phyloP scores from a whole-genome alignment of 805 yeast genomes.

The Yamadazyma ubonensis region DNA sequence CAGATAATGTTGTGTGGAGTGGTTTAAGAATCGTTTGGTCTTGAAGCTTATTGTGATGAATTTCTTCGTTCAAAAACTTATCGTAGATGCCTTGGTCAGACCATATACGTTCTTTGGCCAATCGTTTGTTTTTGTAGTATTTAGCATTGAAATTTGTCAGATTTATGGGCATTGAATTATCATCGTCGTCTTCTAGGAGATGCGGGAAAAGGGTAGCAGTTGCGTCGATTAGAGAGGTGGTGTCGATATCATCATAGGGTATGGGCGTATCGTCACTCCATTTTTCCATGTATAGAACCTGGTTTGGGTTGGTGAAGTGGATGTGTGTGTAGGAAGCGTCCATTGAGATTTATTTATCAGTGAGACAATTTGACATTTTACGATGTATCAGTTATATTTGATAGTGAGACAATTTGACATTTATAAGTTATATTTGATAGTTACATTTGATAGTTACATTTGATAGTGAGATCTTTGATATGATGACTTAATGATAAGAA shows the following conservation, averaged over 20 bases:
- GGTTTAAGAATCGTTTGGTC: conserved; percentile 37
- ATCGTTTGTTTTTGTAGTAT: conserved; percentile 31
- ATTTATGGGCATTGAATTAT: conserved; percentile 36
- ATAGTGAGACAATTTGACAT: no score
- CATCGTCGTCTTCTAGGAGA: conserved; percentile 40
- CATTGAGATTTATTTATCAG: no score
- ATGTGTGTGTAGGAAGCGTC: conserved; percentile 21
- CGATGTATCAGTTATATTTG: no score
- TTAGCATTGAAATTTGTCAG: conserved; percentile 41
- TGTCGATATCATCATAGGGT: conserved; percentile 43
- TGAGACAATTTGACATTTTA: no score
- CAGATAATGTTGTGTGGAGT: conserved; percentile 12
- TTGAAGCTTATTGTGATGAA: conserved; percentile 13
- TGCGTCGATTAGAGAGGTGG: conserved; percentile 36
- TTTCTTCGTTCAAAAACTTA: conserved; percentile 22
- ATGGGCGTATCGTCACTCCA: conserved; percentile 40
- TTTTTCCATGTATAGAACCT: conserved; percentile 39
- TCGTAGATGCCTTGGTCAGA: conserved; percentile 32
- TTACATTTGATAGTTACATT: no score
- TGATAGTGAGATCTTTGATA: no score
- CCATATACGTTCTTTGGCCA: conserved; percentile 35
- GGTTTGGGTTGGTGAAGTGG: conserved; percentile 39
- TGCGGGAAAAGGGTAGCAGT: conserved; percentile 37
- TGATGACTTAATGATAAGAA: no score
- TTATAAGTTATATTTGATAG: no score